Evolutionary conservation across 495 filamentous ascomycete genomes (phyloP).

Genomic region (Entonaema liquescens): DNA sequence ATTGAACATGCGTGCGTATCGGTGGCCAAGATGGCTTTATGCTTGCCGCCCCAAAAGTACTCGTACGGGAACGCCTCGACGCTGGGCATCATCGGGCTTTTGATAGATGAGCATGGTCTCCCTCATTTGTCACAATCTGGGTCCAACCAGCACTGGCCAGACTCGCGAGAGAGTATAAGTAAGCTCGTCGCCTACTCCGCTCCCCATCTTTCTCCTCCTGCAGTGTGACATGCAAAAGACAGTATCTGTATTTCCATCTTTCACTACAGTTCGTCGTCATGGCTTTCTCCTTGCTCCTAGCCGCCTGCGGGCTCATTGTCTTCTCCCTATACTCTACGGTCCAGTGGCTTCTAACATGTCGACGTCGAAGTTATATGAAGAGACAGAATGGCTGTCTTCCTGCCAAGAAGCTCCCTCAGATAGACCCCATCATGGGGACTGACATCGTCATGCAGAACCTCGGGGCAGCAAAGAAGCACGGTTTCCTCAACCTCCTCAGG

Average conservation of each 20-base stretch:
- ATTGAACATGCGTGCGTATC: constrained; percentile 39
- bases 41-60: constrained; percentile 36
- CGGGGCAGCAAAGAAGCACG: constrained; percentile 33
- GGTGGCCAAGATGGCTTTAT: constrained; percentile 34
- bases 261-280: constrained; percentile 19
- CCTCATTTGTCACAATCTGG: constrained; percentile 41
- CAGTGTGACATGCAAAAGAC: constrained; percentile 33
- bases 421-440: constrained; percentile 45
- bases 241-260: constrained; percentile 8
- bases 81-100: constrained; percentile 44
- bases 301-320: constrained; percentile 22
- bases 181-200: constrained; percentile 38
- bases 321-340: constrained; percentile 25
- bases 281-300: constrained; percentile 36
- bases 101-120: constrained; percentile 20
- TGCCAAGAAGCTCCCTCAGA: constrained; percentile 40
- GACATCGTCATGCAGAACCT: constrained; percentile 43
- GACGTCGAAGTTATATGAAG: constrained; percentile 28
- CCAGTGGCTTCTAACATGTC: constrained; percentile 35
- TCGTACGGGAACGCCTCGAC: constrained; percentile 26
- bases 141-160: constrained; percentile 37
- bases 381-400: constrained; percentile 35
- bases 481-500: constrained; percentile 41
- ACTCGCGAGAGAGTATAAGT: constrained; percentile 36
- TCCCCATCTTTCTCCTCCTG: constrained; percentile 31